These are phyloP conservation scores for Serendipita sp. DNA, from an alignment of 768 basidiomycete genomes.

Conservation along the genomic window DNA sequence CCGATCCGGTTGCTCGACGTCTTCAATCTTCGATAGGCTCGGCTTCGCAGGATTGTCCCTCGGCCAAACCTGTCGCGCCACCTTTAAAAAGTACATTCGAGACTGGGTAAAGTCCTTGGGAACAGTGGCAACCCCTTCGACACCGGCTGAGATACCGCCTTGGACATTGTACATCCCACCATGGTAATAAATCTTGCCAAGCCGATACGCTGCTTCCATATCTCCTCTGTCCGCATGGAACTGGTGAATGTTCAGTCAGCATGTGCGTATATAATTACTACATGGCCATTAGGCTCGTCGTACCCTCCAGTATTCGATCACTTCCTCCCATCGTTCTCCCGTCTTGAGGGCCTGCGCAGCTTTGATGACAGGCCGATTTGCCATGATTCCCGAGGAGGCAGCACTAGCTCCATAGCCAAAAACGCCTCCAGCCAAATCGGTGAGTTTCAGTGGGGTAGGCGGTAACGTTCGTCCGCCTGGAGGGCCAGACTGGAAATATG, in stretches of 20 bases:
- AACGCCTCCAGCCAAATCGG: conserved; percentile 83
- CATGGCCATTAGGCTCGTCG: conserved; percentile 13
- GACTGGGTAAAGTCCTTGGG: conserved; percentile 65
- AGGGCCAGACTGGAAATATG: conserved; percentile 65
- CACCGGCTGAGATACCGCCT: conserved; percentile 74
- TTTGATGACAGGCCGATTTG: conserved; percentile 59
- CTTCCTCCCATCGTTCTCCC: conserved; percentile 88
- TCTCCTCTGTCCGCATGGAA: conserved; percentile 93
- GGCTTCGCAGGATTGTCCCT: conserved; percentile 45
- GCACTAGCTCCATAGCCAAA: conserved; percentile 92
- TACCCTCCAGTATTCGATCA: conserved; percentile 83
- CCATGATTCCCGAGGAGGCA: conserved; percentile 69
- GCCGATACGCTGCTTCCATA: conserved; percentile 71
- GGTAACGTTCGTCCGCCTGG: conserved; percentile 83
- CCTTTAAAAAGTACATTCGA: conserved; percentile 65
- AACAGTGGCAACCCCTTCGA: conserved; percentile 84
- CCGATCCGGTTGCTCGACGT: conserved; percentile 41
- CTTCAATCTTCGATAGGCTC: conserved; percentile 18
- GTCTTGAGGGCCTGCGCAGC: conserved; percentile 70
- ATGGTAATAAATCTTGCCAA: conserved; percentile 94
- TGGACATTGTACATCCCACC: conserved; percentile 72
- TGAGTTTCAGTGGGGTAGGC: conserved; percentile 62
- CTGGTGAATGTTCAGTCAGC: conserved; percentile 23
- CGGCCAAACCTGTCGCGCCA: conserved; percentile 80
- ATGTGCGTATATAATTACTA: conserved; percentile 6